These are phyloP conservation scores for Capsicum baccatum DNA, from an alignment of 257 asterid genomes.

Conservation along the genomic window DNA sequence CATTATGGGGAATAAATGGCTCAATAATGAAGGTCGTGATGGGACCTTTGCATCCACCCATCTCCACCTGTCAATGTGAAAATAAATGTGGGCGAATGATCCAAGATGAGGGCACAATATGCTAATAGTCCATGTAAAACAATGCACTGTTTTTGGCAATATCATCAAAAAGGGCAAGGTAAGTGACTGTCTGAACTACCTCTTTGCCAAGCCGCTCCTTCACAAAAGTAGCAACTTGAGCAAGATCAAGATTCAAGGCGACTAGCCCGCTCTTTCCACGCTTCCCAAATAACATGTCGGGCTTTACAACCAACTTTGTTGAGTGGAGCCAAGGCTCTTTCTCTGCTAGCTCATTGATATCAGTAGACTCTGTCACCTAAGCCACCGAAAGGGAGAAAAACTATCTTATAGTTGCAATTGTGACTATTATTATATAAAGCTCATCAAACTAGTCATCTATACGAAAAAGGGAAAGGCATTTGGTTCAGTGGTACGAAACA, in stretches of 20 bases:
- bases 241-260: conserved; percentile 82
- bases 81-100: conserved; percentile 26
- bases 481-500: no score
- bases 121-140: not conserved
- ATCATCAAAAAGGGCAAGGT: not conserved
- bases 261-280: conserved; percentile 95
- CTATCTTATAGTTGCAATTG: not conserved
- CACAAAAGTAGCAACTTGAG: conserved; percentile 78
- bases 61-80: conserved; percentile 70
- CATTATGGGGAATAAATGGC: conserved; percentile 88
- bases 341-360: conserved; percentile 68
- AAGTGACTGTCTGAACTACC: conserved; percentile 44
- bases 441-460: conserved; percentile 7
- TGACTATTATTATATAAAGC: not conserved
- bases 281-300: conserved; percentile 91
- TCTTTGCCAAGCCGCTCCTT: conserved; percentile 93
- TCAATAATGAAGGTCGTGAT: conserved; percentile 92
- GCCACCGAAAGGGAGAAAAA: conserved; percentile 18
- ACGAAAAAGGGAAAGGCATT: not conserved
- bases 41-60: conserved; percentile 96
- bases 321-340: conserved; percentile 87
- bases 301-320: conserved; percentile 79
- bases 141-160: not conserved
- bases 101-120: not conserved
- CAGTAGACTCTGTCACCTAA: conserved; percentile 79